These are phyloP conservation scores for Pedinophyceae sp. DNA, from an alignment of 139 green algal species.

Conservation along the genomic window DNA sequence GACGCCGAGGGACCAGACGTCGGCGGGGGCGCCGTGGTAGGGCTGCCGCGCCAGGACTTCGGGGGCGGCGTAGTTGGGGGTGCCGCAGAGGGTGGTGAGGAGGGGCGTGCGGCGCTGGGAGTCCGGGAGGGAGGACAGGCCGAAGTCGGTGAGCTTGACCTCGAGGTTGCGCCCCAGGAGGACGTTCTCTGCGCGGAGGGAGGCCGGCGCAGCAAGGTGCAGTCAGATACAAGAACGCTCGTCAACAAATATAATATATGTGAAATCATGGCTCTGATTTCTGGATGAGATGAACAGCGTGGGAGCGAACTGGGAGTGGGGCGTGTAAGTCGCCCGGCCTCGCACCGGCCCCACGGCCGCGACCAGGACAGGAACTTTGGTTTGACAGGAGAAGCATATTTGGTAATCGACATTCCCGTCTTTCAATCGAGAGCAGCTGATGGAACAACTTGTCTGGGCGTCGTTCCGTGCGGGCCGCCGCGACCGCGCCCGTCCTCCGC, in stretches of 20 bases:
- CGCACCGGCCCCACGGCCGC: no score
- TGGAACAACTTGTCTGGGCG: no score
- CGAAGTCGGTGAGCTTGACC: conserved; percentile 45
- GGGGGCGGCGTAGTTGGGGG: conserved; percentile 58
- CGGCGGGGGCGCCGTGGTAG: conserved; percentile 30
- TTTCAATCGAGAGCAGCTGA: no score
- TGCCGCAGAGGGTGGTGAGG: conserved; percentile 50
- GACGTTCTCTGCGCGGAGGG: conserved; percentile 47
- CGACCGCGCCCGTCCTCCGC: no score
- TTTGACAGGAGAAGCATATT: no score
- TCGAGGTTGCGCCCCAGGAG: conserved; percentile 21
- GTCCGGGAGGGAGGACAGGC: conserved; percentile 22
- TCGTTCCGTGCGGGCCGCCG: no score
- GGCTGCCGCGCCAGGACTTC: conserved; percentile 35
- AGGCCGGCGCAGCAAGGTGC: no score
- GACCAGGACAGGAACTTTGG: no score
- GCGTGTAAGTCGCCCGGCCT: no score
- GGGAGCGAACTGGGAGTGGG: neutral
- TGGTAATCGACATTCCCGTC: no score
- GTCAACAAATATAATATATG: no score
- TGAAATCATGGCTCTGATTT: conserved; percentile 14
- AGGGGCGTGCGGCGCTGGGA: conserved; percentile 4
- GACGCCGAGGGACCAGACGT: conserved; percentile 42
- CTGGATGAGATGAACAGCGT: neutral
- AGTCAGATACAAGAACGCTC: no score